Evolutionary conservation across 1,139 yeast species (phyloP), one percentile per base, ranked within the genome.

Genomic region (Sugiyamaella grinbergsii): DNA sequence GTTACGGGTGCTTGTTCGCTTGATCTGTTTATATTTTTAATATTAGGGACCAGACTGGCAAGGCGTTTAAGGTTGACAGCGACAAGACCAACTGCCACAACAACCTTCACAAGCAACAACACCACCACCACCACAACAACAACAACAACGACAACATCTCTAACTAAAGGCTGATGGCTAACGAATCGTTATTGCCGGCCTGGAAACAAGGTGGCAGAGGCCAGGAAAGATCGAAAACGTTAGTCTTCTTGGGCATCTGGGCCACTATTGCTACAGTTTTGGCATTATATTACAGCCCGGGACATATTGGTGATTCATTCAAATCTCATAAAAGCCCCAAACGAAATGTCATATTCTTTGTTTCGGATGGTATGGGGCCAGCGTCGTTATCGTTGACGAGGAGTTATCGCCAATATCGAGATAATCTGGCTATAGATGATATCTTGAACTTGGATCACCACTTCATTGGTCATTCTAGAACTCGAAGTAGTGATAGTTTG

Each of bases 331-430:
- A 32, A 24, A 42, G 47, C 20, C 40, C 52, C 4, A 69, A 69
- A 58, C 80, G 79, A 61, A 88, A 88, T 61, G 77, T 88, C 49
- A 84, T 89, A 44, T 85, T 89, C 72, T 82, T 88, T 80, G 94
- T 89, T 18, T 83, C 95, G 1, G 96, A 89, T 67, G 96, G 96
- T 22, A 87, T 88, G 85, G 96, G 96, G 0, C 95, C 95, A 1
- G 85, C 94, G 0, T 82, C 93, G 2, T 67, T 88, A 54, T 81
- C 90, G 5, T 70, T 88, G 64, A 82, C 95, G 1, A 77, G 96
- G 59, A 78, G 83, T 16, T 88, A 77, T 70, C 76, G 77, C 52
- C 94, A 87, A 65, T 71, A 68, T 58, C 70, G 79, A 44, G 80
- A 83, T 48, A 69, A 70, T 3, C 71, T 84, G 42, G 66, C 77